Percentiles rank a stretch among this genome's conserved stretches.
Evolutionary conservation across 2,329 filamentous ascomycete genomes (phyloP).

Genomic region (Simplicillium sp.): DNA sequence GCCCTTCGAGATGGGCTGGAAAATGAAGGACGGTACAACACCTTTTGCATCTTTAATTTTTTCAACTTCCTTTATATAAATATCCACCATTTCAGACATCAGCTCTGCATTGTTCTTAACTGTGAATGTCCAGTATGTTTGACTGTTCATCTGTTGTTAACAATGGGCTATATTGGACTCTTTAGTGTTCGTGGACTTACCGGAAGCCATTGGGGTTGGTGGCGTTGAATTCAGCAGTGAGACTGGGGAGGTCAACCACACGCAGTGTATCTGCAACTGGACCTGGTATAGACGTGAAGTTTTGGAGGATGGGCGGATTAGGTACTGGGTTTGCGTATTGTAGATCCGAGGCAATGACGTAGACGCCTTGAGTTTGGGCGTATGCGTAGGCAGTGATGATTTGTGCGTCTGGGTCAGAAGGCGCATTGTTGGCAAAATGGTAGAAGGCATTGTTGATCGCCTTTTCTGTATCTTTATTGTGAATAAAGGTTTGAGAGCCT

Average conservation of each 20-base stretch:
- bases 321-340: conserved; percentile 10
- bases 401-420: conserved; percentile 12
- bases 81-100: conserved; percentile 13
- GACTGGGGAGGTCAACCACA: conserved; percentile 8
- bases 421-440: conserved; percentile 10
- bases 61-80: conserved; percentile 13
- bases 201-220: conserved; percentile 14
- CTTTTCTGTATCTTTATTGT: conserved; percentile 13
- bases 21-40: conserved; percentile 16
- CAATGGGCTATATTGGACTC: conserved; percentile 1
- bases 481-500: conserved; percentile 19
- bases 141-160: not conserved
- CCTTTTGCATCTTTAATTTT: conserved; percentile 12
- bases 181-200: conserved; percentile 6
- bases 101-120: conserved; percentile 9
- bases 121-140: conserved; percentile 14
- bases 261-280: conserved; percentile 10
- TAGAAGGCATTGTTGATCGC: conserved; percentile 13
- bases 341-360: conserved; percentile 11
- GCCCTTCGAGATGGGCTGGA: conserved; percentile 31
- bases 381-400: conserved; percentile 14
- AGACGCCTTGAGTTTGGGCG: conserved; percentile 7
- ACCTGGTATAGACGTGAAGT: conserved; percentile 12
- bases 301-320: conserved; percentile 10
- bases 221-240: conserved; percentile 13